Conservation (phyloP, 164 flowering plant species). For the Liriodendron chinense region DNA sequence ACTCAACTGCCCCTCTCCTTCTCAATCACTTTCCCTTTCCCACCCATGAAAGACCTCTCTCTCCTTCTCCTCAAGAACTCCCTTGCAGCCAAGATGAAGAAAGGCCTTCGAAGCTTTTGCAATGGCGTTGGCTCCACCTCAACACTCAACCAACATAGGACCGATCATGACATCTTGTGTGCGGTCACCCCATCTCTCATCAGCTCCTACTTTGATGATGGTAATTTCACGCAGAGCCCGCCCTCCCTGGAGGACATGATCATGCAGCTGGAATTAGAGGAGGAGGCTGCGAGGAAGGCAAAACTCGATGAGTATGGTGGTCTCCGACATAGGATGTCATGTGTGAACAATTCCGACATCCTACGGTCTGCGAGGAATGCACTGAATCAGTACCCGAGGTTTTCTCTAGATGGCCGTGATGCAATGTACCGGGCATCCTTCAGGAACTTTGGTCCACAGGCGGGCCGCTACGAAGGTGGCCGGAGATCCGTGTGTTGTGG, state of each 20-base stretch:
- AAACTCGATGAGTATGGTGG: conserved; percentile 20
- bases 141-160: conserved; percentile 57
- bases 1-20: not conserved
- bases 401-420: conserved; percentile 85
- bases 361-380: conserved; percentile 77
- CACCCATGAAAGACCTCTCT: conserved; percentile 58
- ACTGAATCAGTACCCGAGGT: conserved; percentile 87
- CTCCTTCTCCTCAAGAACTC: conserved; percentile 60
- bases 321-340: conserved; percentile 59
- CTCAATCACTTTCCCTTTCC: not conserved
- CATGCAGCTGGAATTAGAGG: conserved; percentile 66
- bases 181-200: conserved; percentile 2
- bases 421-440: conserved; percentile 81
- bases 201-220: conserved; percentile 17
- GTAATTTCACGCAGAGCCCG: conserved; percentile 7
- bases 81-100: conserved; percentile 63
- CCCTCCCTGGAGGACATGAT: conserved; percentile 88
- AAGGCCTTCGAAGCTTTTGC: conserved; percentile 29
- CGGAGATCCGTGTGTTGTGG: conserved; percentile 22
- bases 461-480: conserved; percentile 7
- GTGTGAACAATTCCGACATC: conserved; percentile 80
- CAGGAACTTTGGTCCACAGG: conserved; percentile 19
- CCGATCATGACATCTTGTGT: conserved; percentile 7
- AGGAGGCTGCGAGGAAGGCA: conserved; percentile 46
- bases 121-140: conserved; percentile 64